Base-by-base conservation (phyloP, 2,329 filamentous ascomycete species). In the Periconia macrospinosa region DNA sequence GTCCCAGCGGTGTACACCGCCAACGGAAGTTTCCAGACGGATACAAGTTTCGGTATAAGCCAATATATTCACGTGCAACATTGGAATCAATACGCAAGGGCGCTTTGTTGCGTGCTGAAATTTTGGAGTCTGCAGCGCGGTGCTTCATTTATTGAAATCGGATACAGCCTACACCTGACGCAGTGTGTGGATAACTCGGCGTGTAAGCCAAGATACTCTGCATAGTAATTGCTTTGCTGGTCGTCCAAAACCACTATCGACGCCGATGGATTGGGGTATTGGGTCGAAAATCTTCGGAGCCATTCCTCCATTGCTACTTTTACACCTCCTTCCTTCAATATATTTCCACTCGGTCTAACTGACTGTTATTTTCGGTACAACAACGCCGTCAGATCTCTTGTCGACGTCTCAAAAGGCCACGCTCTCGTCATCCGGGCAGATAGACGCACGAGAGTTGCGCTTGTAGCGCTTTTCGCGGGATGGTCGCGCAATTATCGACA, bases 271-370 rank as follows among this genome's bases (percentile, higher is more conserved):
- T 37, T 10, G 11, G 33, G 33, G 33, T 6, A 37, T 37, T 37
- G 33, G 33, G 33, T 37, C 33, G 33, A n/a, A 37, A 37, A 37
- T 37, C 40, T 9, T 56, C 53, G 56, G 56, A 51, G 45, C 54
- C 41, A 54, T 54, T 41, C 45, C 49, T 52, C 51, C 54, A 51
- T 56, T 10, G 41, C n/a, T 33, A 13, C 41, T 11, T 20, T 2
- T 35, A 30, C 33, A 37, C 46, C 3, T 47, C 30, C 11, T 17
- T 18, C 17, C 23, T 3, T 15, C n/a, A 15, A 23, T 27, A 9
- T 17, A 17, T 19, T 27, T 27, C 11, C 13, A 20, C 23, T 19
- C 20, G 23, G 11, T 44, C 17, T 23, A 7, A 3, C 42, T 37
- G 33, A 14, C 3, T 37, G 33, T 10, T 37, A 37, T n/a, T 6